Percentiles rank a stretch among this genome's conserved stretches.
Evolutionary conservation across 306 rosid species (phyloP).

Genomic region (Vigna reflexopilosa): DNA sequence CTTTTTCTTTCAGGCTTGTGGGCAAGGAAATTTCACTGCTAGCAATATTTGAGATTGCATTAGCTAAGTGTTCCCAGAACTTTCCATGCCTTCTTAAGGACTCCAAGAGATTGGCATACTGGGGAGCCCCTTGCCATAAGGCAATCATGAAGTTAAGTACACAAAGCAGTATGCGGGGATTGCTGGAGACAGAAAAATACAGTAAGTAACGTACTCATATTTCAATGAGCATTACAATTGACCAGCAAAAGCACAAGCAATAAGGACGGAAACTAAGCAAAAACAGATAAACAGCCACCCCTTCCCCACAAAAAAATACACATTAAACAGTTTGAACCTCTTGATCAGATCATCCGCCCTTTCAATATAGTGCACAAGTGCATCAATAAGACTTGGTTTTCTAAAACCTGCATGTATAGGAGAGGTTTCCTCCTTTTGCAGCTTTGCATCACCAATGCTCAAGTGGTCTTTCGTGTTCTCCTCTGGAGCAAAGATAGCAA

Average conservation of each 20-base stretch:
- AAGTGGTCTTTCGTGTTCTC: slow-evolving; percentile 51
- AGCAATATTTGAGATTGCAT: slow-evolving; percentile 50
- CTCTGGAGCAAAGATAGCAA: slow-evolving; percentile 63
- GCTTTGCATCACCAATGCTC: slow-evolving; percentile 55
- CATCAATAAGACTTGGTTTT: slow-evolving; percentile 59
- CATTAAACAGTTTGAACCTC: slow-evolving; percentile 52
- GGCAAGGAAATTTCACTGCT: slow-evolving; percentile 50
- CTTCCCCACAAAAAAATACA: not conserved
- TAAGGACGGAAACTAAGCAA: slow-evolving; percentile 22
- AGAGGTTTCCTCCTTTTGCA: slow-evolving; percentile 55
- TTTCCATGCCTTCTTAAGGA: slow-evolving; percentile 61
- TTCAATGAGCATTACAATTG: not conserved
- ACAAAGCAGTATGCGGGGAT: slow-evolving; percentile 67
- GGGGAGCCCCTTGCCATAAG: slow-evolving; percentile 88
- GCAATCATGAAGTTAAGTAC: slow-evolving; percentile 78
- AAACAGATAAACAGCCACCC: slow-evolving; percentile 20
- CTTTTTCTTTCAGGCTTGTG: slow-evolving; percentile 52
- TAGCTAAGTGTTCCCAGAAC: slow-evolving; percentile 69
- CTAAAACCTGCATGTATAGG: slow-evolving; percentile 49
- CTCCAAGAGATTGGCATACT: slow-evolving; percentile 65
- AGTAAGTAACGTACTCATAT: slow-evolving; percentile 32
- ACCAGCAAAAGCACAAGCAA: slow-evolving; percentile 15
- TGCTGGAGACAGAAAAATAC: slow-evolving; percentile 60
- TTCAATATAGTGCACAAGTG: slow-evolving; percentile 61
- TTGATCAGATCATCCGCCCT: slow-evolving; percentile 58